Evolutionary conservation across 148 eudicot species (phyloP).

Genomic region (Dysphania ambrosioides): DNA sequence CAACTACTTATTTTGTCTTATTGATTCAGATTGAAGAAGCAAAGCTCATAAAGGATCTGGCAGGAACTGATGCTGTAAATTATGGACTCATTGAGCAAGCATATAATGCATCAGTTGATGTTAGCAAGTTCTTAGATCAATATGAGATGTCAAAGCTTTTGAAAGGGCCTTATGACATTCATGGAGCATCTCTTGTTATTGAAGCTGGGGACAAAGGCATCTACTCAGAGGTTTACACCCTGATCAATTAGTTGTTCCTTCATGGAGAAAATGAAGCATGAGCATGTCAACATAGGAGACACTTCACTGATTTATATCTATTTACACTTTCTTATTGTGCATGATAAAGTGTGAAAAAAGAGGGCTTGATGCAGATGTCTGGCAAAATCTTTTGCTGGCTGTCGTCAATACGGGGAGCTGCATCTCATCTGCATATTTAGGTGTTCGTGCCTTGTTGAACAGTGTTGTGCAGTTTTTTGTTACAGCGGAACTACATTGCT

Average conservation of each 20-base stretch:
- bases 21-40: slow-evolving; percentile 80
- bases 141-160: slow-evolving; percentile 87
- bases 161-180: slow-evolving; percentile 62
- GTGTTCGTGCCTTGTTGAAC: not conserved
- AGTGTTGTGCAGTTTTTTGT: not conserved
- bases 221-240: slow-evolving; percentile 47
- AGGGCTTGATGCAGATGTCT: not conserved
- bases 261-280: not conserved
- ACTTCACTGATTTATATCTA: not conserved
- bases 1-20: slow-evolving; percentile 15
- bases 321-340: not conserved
- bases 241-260: not conserved
- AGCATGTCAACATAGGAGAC: not conserved
- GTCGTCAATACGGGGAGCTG: too few relatives aligned
- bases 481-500: not conserved
- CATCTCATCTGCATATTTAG: too few relatives aligned
- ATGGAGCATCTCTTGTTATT: slow-evolving; percentile 77
- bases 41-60: slow-evolving; percentile 73
- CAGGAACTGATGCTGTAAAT: slow-evolving; percentile 61
- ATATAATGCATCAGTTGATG: slow-evolving; percentile 59
- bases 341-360: not conserved
- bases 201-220: slow-evolving; percentile 54
- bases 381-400: not conserved
- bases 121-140: slow-evolving; percentile 64
- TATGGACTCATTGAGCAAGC: slow-evolving; percentile 75